Percentiles rank a stretch among this genome's conserved stretches.
These are phyloP conservation scores for Corymbia citriodora DNA, from an alignment of 441 rosid genomes.

Conservation along the genomic window DNA sequence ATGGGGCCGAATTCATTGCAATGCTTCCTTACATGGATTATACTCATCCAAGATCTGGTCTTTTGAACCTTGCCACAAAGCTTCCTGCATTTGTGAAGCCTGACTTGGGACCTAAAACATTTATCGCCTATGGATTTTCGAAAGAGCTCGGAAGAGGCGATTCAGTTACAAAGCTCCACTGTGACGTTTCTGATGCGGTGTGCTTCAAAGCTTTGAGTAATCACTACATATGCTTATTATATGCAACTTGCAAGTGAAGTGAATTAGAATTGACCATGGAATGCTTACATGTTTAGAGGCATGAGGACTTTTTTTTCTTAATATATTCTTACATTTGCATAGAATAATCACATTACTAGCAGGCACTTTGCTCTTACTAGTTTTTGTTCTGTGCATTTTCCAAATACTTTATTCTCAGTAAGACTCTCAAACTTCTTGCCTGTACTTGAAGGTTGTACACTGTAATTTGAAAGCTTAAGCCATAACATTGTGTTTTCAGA, in stretches of 20 bases:
- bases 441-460: background rate
- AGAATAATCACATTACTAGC: background rate
- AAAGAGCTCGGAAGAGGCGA: constrained; percentile 40
- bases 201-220: background rate
- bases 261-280: background rate
- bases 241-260: background rate
- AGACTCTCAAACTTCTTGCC: background rate
- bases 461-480: background rate
- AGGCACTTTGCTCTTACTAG: background rate
- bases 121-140: constrained; percentile 28
- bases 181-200: constrained; percentile 43
- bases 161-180: constrained; percentile 38
- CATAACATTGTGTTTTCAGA: constrained; percentile 3
- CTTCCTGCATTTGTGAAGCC: constrained; percentile 32
- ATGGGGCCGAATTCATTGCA: constrained; percentile 30
- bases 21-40: constrained; percentile 33
- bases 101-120: constrained; percentile 39
- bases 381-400: background rate
- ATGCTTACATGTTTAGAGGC: background rate
- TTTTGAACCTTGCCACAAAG: constrained; percentile 31
- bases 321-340: background rate
- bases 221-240: background rate
- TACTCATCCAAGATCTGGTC: constrained; percentile 30
- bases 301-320: background rate
- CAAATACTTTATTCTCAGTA: background rate